A percentile compares a stretch with the other conserved stretches of the same genome.
phyloP scores from a whole-genome alignment of 1,284 basidiomycete species.

The Papiliotrema terrestris region DNA sequence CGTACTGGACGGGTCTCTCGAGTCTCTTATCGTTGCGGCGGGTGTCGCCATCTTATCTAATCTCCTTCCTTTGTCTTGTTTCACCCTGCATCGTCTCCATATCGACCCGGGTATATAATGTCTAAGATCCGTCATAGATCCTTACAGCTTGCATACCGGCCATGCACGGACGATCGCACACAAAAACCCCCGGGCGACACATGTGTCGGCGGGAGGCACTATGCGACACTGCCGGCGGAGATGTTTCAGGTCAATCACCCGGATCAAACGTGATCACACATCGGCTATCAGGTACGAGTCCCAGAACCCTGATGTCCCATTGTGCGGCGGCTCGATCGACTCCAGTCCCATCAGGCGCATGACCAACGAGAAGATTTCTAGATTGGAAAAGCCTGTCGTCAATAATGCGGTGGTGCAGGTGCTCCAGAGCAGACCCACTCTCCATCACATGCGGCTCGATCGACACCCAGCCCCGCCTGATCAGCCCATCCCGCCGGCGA shows the following conservation, averaged over 20 bases:
- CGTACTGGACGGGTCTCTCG: no score
- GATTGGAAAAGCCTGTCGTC: constrained; percentile 63
- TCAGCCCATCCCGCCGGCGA: background rate
- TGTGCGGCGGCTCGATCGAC: constrained; percentile 59
- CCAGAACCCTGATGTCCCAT: constrained; percentile 59
- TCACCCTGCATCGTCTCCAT: no score
- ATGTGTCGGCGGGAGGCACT: no score
- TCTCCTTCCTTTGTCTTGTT: no score
- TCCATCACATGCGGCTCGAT: constrained; percentile 69
- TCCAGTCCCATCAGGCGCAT: constrained; percentile 69
- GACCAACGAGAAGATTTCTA: constrained; percentile 79
- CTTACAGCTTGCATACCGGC: no score
- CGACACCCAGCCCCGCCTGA: constrained; percentile 25
- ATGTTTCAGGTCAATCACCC: background rate
- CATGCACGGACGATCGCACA: no score
- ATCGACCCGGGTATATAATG: no score
- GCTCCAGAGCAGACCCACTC: constrained; percentile 17
- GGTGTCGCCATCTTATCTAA: no score
- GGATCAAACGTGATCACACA: background rate
- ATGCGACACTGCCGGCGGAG: no score
- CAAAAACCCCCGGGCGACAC: no score
- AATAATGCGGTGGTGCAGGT: background rate
- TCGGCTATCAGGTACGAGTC: constrained; percentile 7
- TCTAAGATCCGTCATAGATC: no score
- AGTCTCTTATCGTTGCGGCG: no score